phyloP scores from a whole-genome alignment of 768 basidiomycete genomes.

The Dictyophora rubrovolvata region DNA sequence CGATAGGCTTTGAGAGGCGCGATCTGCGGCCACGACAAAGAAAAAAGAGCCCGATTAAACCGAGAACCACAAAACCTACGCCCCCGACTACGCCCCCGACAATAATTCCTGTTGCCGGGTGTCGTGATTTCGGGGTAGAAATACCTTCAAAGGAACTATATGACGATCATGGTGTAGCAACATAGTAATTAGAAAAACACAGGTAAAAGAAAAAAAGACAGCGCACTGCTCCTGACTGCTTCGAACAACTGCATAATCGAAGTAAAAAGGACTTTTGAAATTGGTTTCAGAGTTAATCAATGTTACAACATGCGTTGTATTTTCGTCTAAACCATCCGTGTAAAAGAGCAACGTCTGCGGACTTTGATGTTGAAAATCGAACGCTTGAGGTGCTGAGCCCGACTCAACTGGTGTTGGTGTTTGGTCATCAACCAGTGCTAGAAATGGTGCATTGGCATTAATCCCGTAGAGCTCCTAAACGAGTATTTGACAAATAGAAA shows the following conservation, averaged over 20 bases:
- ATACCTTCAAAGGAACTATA: not conserved
- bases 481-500: not conserved
- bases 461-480: not conserved
- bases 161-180: not conserved
- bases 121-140: not conserved
- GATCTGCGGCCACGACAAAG: conserved; percentile 13
- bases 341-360: not conserved
- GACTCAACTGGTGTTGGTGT: not conserved
- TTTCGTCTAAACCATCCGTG: not conserved
- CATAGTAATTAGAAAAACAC: too few relatives aligned
- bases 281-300: not conserved
- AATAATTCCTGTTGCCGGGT: conserved; percentile 28
- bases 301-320: not conserved
- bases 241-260: not conserved
- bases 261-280: not conserved
- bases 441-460: not conserved
- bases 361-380: too few relatives aligned
- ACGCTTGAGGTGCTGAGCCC: too few relatives aligned
- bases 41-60: conserved; percentile 19
- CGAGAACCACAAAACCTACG: conserved; percentile 20
- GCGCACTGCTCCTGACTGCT: not conserved
- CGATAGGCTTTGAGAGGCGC: too few relatives aligned
- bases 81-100: conserved; percentile 46
- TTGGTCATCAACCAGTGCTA: not conserved
- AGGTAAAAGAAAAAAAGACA: too few relatives aligned